Conservation (phyloP, 495 filamentous ascomycete species). For the Penicillium cataractarum region DNA sequence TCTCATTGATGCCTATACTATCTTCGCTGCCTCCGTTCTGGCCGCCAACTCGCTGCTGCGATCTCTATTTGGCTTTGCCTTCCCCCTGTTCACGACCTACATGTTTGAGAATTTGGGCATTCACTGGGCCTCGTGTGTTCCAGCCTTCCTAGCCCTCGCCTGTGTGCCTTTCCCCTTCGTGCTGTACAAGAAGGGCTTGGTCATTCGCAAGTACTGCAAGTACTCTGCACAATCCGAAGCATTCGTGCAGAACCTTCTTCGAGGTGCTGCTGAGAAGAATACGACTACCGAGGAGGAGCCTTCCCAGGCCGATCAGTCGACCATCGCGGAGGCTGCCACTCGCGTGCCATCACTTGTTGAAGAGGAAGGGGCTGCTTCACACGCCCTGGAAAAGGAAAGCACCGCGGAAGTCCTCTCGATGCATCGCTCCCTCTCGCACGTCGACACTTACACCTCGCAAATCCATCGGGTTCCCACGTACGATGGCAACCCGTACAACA, state of each 20-base stretch:
- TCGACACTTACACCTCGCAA: conserved; percentile 22
- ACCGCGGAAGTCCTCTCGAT: conserved; percentile 10
- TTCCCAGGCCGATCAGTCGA: neutral
- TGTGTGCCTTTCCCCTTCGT: conserved; percentile 75
- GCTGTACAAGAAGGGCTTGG: conserved; percentile 67
- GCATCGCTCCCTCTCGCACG: conserved; percentile 19
- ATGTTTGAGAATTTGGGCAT: conserved; percentile 71
- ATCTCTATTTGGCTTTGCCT: conserved; percentile 66
- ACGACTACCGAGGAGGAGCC: neutral
- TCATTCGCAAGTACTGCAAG: conserved; percentile 67
- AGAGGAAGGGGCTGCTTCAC: conserved; percentile 13
- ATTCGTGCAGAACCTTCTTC: conserved; percentile 33
- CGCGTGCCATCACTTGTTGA: conserved; percentile 9
- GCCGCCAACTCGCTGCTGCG: conserved; percentile 70
- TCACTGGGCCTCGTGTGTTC: conserved; percentile 72
- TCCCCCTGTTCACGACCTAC: conserved; percentile 73
- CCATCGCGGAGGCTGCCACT: neutral
- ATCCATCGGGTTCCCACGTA: conserved; percentile 30
- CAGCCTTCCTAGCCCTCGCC: conserved; percentile 69
- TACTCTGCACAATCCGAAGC: conserved; percentile 57
- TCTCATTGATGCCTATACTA: conserved; percentile 70
- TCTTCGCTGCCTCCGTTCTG: conserved; percentile 73
- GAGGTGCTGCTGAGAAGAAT: neutral
- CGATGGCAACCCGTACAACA: conserved; percentile 35
- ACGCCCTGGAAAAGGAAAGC: conserved; percentile 16